phyloP scores from a whole-genome alignment of 306 rosid genomes.

The Corylus avellana region DNA sequence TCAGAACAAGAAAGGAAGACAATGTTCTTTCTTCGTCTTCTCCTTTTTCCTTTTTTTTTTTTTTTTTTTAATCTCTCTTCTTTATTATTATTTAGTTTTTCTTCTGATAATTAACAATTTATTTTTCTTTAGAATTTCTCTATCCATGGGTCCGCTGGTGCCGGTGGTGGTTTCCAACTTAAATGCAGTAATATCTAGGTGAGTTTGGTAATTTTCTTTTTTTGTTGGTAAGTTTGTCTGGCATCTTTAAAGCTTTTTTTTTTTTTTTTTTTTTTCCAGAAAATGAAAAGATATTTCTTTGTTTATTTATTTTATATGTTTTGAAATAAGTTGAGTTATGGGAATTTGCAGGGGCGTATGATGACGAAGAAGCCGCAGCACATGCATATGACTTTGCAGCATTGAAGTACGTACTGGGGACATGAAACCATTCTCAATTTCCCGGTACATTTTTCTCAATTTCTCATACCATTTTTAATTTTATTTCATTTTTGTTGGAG shows the following conservation, averaged over 20 bases:
- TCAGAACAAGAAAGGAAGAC: conserved; percentile 93
- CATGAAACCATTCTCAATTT: conserved; percentile 79
- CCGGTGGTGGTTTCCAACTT: conserved; percentile 32
- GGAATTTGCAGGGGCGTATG: conserved; percentile 81
- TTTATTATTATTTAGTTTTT: background rate
- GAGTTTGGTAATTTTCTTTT: conserved; percentile 6
- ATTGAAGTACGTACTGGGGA: conserved; percentile 98
- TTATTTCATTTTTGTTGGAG: no score
- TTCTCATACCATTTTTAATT: no score
- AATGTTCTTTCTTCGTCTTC: conserved; percentile 46
- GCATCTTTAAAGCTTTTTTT: background rate
- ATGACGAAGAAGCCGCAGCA: conserved; percentile 92
- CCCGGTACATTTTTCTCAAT: conserved; percentile 46
- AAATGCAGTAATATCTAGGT: conserved; percentile 84
- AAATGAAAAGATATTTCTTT: background rate
- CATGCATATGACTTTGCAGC: conserved; percentile 99
- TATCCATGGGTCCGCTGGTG: background rate
- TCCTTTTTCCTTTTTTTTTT: background rate
- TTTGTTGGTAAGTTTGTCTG: background rate
- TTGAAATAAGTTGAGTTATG: background rate
- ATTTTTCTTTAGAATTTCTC: background rate
- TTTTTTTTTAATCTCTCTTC: background rate
- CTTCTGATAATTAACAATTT: background rate
- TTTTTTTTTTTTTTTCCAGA: no score
- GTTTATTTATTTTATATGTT: background rate